Percentiles rank a stretch among this genome's conserved stretches.
These are phyloP conservation scores for Aspergillus aculeatinus DNA, from an alignment of 2,329 filamentous ascomycete genomes.

Conservation along the genomic window DNA sequence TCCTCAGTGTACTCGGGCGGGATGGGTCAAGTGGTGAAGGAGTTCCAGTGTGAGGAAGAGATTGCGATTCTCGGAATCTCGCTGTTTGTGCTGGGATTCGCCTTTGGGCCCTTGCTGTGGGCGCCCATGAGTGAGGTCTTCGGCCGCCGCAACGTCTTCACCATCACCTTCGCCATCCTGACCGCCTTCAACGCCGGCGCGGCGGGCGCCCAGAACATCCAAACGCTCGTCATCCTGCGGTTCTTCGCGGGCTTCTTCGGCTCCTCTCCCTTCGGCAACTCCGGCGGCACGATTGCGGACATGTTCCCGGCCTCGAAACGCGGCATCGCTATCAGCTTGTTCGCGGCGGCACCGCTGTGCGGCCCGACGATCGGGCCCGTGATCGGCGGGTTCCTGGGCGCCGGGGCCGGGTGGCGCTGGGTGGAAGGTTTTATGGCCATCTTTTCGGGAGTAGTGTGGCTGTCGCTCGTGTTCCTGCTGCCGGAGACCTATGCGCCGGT, in stretches of 20 bases:
- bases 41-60: conserved; percentile 39
- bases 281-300: conserved; percentile 62
- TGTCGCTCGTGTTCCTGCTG: conserved; percentile 30
- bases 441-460: conserved; percentile 61
- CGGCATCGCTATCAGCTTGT: conserved; percentile 62
- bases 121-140: conserved; percentile 42
- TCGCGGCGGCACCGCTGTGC: conserved; percentile 66
- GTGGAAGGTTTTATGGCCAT: conserved; percentile 64
- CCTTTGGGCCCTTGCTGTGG: conserved; percentile 48
- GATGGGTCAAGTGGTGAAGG: conserved; percentile 32
- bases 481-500: conserved; percentile 51
- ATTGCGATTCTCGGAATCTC: conserved; percentile 46
- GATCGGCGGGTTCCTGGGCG: conserved; percentile 65
- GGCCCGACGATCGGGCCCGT: conserved; percentile 66
- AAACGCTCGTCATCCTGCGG: conserved; percentile 62
- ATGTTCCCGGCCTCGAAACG: conserved; percentile 57
- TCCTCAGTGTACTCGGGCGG: conserved; percentile 46
- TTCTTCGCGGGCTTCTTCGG: conserved; percentile 66
- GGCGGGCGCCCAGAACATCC: conserved; percentile 59
- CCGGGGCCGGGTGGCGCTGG: conserved; percentile 68
- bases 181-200: conserved; percentile 62
- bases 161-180: conserved; percentile 42
- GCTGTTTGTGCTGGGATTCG: conserved; percentile 49
- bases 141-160: conserved; percentile 38
- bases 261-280: conserved; percentile 62